phyloP scores from a whole-genome alignment of 495 filamentous ascomycete genomes.

The Talaromyces thailandensis region DNA sequence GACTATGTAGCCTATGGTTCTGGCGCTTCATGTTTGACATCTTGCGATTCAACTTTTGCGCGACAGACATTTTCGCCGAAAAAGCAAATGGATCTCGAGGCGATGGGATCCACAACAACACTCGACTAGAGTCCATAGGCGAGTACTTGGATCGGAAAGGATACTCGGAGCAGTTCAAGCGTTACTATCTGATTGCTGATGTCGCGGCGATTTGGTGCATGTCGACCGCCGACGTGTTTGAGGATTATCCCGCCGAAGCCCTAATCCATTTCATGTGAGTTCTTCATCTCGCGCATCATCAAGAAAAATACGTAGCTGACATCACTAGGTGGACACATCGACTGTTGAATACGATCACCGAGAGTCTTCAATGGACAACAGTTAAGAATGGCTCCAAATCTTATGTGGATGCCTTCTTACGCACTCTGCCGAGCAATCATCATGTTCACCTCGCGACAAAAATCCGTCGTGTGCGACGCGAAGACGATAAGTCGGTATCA shows the following conservation, averaged over 20 bases:
- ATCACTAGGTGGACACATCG: not conserved
- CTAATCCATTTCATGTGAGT: not conserved
- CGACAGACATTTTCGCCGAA: not conserved
- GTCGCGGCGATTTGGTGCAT: not conserved
- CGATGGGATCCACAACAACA: not conserved
- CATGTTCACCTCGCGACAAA: not conserved
- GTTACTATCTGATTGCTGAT: not conserved
- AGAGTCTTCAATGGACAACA: not conserved
- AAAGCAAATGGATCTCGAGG: not conserved
- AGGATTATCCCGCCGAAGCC: not conserved
- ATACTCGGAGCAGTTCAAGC: not conserved
- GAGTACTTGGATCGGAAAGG: not conserved
- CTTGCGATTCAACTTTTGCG: not conserved
- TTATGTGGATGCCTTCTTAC: not conserved
- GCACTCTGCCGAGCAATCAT: not conserved
- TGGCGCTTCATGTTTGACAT: not conserved
- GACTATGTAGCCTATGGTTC: not conserved
- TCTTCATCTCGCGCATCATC: not conserved
- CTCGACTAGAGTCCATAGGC: not conserved
- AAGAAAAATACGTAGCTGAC: not conserved
- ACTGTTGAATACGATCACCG: not conserved
- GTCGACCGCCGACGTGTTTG: not conserved
- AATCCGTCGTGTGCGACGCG: not conserved
- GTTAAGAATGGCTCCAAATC: not conserved
- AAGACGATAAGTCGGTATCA: not conserved